Base-by-base conservation (phyloP, 768 basidiomycete genomes). In the Daedalea quercina region DNA sequence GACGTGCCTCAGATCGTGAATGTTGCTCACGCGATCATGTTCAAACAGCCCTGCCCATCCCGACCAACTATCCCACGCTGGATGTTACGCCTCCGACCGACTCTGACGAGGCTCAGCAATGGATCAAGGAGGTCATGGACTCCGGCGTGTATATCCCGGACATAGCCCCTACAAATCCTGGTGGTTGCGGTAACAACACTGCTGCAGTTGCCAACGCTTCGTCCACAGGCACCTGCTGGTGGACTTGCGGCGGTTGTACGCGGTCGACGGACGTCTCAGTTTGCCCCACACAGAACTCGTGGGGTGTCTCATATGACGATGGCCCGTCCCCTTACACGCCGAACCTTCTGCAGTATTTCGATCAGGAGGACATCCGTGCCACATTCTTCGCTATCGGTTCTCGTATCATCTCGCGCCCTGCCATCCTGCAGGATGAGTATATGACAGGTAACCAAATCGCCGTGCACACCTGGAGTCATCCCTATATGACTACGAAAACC, bases 351-450 rank as follows among this genome's bases (percentile, higher is more conserved):
- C 65, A 76, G 51, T 93, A 87, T 68, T 74, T 93, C 33, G 76
- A 83, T 53, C 65, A 77, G 40, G 61, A 76, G 49, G 70, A 83
- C 49, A 73, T 94, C 65, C 84, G 80, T 64, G 77, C 90, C 2
- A 95, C 93, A 0, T 91, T 94, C 76, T 95, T 93, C 67, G 78
- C 83, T 55, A 87, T 93, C 55, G 90, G 92, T 45, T 92, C 90
- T 20, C 83, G 91, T 47, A 81, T 73, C 47, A 77, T 91, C 57
- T 82, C 81, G 0, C 80, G 82, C 67, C 90, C 90, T 1, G 66
- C 71, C 22, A 81, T 81, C 58, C 70, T 90, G 9, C 89, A 88
- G 63, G 68, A 76, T 15, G 81, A 93, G 72, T 91, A 90, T 71
- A 80, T 90, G 76, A 64, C 65, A 28, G 79, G 82, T 7, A 89